Conservation (phyloP, 2,329 filamentous ascomycete genomes). For the Cryphonectria naterciae region DNA sequence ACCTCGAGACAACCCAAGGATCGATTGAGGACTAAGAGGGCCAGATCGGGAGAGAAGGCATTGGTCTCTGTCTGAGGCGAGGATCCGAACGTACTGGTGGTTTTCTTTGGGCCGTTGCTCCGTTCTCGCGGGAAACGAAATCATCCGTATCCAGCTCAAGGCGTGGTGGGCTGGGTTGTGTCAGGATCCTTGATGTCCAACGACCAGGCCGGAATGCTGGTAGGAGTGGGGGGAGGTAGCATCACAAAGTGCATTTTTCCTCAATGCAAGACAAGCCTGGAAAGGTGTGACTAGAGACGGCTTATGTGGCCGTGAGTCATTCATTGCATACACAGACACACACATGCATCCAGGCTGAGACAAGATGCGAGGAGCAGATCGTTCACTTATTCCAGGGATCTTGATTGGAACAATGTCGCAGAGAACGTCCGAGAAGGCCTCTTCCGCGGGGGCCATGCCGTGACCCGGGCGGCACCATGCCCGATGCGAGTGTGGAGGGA, state of each 20-base stretch:
- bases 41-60: not conserved
- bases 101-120: not conserved
- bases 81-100: not conserved
- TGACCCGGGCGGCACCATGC: constrained; percentile 13
- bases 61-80: not conserved
- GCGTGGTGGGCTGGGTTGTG: not conserved
- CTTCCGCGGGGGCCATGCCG: constrained; percentile 15
- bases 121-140: not conserved
- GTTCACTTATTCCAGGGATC: constrained; percentile 20
- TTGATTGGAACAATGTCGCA: constrained; percentile 27
- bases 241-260: constrained; percentile 1
- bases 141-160: not conserved
- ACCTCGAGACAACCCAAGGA: not conserved
- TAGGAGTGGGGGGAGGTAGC: not conserved
- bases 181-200: not conserved
- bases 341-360: constrained; percentile 13
- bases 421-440: constrained; percentile 19
- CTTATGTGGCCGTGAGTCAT: constrained; percentile 26
- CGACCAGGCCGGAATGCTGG: not conserved
- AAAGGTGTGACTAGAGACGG: constrained; percentile 17
- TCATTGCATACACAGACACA: constrained; percentile 9
- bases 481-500: constrained; percentile 4
- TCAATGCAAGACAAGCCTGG: constrained; percentile 18
- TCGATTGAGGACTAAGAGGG: not conserved
- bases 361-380: constrained; percentile 18